phyloP scores from a whole-genome alignment of 2,329 filamentous ascomycete species.

The Thermoascus crustaceus region DNA sequence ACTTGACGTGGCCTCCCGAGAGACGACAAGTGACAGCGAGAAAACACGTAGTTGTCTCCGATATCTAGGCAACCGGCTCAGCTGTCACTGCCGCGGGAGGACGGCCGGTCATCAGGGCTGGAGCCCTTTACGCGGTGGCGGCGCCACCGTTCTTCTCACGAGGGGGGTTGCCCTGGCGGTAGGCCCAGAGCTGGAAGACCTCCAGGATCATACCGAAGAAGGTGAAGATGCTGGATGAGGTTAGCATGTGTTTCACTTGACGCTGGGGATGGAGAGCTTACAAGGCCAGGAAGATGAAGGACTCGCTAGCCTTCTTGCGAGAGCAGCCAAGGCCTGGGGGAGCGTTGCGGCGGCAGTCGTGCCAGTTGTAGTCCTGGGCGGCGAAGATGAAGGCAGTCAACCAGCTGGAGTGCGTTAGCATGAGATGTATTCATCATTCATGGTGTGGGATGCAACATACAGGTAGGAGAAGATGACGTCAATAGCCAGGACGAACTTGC shows the following conservation, averaged over 20 bases:
- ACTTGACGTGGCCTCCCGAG: too few species aligned
- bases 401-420: constrained; percentile 25
- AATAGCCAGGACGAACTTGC: constrained; percentile 31
- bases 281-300: constrained; percentile 41
- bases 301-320: constrained; percentile 33
- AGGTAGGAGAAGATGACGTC: constrained; percentile 41
- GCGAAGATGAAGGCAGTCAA: constrained; percentile 43
- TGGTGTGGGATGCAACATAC: constrained; percentile 18
- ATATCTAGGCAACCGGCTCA: too few species aligned
- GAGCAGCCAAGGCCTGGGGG: constrained; percentile 28
- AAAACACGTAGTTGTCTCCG: too few species aligned
- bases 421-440: background rate
- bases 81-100: too few species aligned
- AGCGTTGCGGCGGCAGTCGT: constrained; percentile 22
- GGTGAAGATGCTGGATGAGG: constrained; percentile 31
- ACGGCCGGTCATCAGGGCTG: too few species aligned
- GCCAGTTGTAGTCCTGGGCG: constrained; percentile 36
- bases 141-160: constrained; percentile 19
- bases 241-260: background rate
- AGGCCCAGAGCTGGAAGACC: constrained; percentile 26
- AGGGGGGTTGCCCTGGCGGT: constrained; percentile 16
- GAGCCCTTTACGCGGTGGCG: background rate
- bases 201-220: constrained; percentile 33
- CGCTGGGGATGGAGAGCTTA: constrained; percentile 18
- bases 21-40: too few species aligned